Conservation (phyloP, 192 early-diverging fungal species). For the Podochytrium sp. region DNA sequence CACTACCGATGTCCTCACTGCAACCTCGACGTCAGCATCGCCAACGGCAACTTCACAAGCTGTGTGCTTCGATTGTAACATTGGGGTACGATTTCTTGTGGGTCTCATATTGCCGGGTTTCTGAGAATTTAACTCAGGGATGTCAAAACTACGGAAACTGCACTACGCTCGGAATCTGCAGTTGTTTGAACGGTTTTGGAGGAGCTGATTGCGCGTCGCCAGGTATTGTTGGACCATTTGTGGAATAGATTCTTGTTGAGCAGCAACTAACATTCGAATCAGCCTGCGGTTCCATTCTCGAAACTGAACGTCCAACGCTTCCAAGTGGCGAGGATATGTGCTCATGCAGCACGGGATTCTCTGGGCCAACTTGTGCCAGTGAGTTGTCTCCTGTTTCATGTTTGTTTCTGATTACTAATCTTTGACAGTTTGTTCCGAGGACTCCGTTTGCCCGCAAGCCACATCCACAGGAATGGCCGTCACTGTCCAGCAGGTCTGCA, state of each 20-base stretch:
- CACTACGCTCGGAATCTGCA: slow-evolving; percentile 23
- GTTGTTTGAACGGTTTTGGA: slow-evolving; percentile 45
- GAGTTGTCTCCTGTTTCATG: not conserved
- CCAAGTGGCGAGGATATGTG: slow-evolving; percentile 13
- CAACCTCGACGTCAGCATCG: no score
- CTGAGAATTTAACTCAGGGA: slow-evolving; percentile 16
- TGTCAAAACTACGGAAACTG: slow-evolving; percentile 53
- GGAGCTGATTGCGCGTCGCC: slow-evolving; percentile 41
- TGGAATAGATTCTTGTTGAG: not conserved
- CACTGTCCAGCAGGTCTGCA: slow-evolving; percentile 45
- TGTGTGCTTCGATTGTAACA: slow-evolving; percentile 44
- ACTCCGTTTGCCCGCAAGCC: slow-evolving; percentile 49
- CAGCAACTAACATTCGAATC: not conserved
- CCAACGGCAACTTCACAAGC: no score
- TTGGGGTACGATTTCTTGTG: slow-evolving; percentile 3
- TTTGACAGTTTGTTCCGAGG: slow-evolving; percentile 40
- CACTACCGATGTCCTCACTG: no score
- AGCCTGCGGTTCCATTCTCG: slow-evolving; percentile 40
- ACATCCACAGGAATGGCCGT: slow-evolving; percentile 19
- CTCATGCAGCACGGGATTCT: slow-evolving; percentile 61
- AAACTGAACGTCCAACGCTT: slow-evolving; percentile 5
- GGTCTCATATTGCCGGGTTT: not conserved
- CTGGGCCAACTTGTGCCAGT: slow-evolving; percentile 60
- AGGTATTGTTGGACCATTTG: slow-evolving; percentile 13
- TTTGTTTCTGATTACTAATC: not conserved